Evolutionary conservation across 2,329 filamentous ascomycete species (phyloP), one percentile per base, ranked within the genome.

Genomic region (Metarhizium brunneum): DNA sequence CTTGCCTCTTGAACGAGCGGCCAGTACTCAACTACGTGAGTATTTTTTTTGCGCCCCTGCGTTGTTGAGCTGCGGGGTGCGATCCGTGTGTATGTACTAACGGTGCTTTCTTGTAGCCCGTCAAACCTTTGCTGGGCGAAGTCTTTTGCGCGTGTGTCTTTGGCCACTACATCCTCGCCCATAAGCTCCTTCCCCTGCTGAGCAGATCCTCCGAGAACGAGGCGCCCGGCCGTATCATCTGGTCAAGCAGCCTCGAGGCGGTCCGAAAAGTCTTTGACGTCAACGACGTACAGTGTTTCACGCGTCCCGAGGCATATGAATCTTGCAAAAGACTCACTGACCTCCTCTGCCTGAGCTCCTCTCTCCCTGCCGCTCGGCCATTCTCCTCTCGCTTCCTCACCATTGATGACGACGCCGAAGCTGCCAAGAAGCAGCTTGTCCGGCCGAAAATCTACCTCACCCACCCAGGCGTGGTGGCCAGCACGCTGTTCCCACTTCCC

Each of bases 91-190:
- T 36, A 8, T 13, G 35, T 40, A 3, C 38, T 40, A 11, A 40
- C 14, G 13, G 11, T 11, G 11, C 6, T 16, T 14, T 14, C 38
- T 7, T 35, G 47, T 79, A 91, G 66, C 73, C 79, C 14, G 66
- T 69, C 3, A 67, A 69, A 59, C 84, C 86, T 0, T 73, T 76
- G 5, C 74, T 99, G 0, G 92, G 90, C 3, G 80, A 90, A 61
- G 84, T 96, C 18, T 99, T 97, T 68, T 87, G 86, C 68, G 87
- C 92, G 52, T 97, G 97, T 66, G 81, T 96, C 35, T 97, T 99
- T 67, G 94, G 94, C 0, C 94, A 99, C 73, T 97, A 99, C 68
- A 74, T 96, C 65, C 83, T 99, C 29, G 83, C 83, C 16, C 92
- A 96, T 69, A 84, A 86, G 65, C 79, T 97, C 11, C 79, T 87